These are phyloP conservation scores for Trichosanthes truncata DNA, from an alignment of 306 rosid species.

Conservation along the genomic window DNA sequence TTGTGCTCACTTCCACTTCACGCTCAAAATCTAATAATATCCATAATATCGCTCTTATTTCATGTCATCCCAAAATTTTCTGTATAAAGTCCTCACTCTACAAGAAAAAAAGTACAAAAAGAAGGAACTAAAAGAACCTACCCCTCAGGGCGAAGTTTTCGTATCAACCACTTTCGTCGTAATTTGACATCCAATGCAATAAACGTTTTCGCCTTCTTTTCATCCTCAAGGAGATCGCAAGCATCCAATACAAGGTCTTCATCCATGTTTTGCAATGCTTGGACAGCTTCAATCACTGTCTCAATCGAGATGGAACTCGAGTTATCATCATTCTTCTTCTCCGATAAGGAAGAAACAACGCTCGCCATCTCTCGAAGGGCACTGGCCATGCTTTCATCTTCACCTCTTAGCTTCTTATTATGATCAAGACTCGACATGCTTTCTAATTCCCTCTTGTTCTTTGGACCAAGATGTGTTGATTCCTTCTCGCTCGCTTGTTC, in stretches of 20 bases:
- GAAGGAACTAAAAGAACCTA: constrained; percentile 3
- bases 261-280: constrained; percentile 74
- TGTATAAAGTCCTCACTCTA: not conserved
- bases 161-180: constrained; percentile 58
- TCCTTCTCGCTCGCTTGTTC: constrained; percentile 23
- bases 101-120: not conserved
- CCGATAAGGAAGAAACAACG: constrained; percentile 43
- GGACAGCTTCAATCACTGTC: constrained; percentile 49
- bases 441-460: constrained; percentile 40
- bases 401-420: constrained; percentile 29
- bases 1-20: not conserved
- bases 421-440: constrained; percentile 18
- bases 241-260: constrained; percentile 77
- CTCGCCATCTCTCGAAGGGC: constrained; percentile 53
- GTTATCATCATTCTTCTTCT: constrained; percentile 30
- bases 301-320: constrained; percentile 36
- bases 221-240: constrained; percentile 71
- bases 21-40: not conserved
- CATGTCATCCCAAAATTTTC: not conserved
- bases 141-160: constrained; percentile 49
- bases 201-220: constrained; percentile 63
- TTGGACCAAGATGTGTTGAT: constrained; percentile 22
- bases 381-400: constrained; percentile 43
- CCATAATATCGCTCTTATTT: not conserved
- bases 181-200: constrained; percentile 49